Evolutionary conservation across 768 basidiomycete species (phyloP).

Genomic region (Naganishia friedmannii): DNA sequence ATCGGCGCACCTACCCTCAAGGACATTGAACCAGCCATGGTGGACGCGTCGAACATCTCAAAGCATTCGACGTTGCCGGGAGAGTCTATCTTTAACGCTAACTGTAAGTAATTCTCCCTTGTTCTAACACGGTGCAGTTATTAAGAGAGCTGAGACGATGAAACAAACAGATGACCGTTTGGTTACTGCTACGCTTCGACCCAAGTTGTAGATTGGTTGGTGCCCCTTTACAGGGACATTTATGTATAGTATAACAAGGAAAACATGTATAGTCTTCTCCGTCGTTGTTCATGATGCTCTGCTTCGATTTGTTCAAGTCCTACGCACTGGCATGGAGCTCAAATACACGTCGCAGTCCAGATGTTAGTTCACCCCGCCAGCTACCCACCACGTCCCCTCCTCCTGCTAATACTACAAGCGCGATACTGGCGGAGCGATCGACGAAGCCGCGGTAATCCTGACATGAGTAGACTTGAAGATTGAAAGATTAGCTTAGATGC

Average conservation of each 20-base stretch:
- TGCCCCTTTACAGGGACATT: not conserved
- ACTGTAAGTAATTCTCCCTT: conserved; percentile 62
- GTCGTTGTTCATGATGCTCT: not conserved
- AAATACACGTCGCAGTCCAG: no score
- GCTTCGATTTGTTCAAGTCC: no score
- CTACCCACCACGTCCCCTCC: not conserved
- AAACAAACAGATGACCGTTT: conserved; percentile 16
- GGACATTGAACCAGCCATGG: conserved; percentile 83
- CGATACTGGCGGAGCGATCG: conserved; percentile 1
- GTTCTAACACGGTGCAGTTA: conserved; percentile 3
- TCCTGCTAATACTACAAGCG: not conserved
- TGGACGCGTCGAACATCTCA: conserved; percentile 71
- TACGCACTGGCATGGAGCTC: no score
- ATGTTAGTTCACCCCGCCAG: not conserved
- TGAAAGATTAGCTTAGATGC: not conserved
- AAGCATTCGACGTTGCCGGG: conserved; percentile 68
- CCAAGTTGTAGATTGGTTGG: conserved; percentile 8
- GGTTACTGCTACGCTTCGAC: conserved; percentile 17
- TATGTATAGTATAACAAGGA: not conserved
- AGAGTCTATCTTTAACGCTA: conserved; percentile 71
- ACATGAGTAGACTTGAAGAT: not conserved
- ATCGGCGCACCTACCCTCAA: conserved; percentile 76
- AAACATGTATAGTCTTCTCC: no score
- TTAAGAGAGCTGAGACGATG: not conserved
- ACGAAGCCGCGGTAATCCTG: not conserved